Base-by-base conservation (phyloP, 1,284 basidiomycete species). In the Peniophora sp. region DNA sequence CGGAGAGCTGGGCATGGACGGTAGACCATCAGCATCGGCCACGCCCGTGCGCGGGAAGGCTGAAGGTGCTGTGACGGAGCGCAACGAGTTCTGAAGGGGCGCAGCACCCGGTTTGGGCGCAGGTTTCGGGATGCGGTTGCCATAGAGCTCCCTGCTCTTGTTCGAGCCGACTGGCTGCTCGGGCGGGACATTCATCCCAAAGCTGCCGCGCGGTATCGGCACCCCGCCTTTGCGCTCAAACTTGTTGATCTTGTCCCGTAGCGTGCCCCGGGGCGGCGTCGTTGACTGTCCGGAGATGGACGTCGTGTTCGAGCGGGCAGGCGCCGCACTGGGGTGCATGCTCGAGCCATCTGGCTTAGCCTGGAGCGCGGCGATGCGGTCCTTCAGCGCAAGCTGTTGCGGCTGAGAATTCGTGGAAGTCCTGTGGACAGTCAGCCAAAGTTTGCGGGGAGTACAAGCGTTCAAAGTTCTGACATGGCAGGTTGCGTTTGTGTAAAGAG, bases 151-250 rank as follows among this genome's bases (percentile, higher is more conserved):
- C 41, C 79, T 73, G 58, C 73, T 75, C 59, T 69, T 75, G 39
- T 68, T 61, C 32, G 71, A 68, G 11, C 65, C 65, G 49, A 70
- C 71, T 48, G 76, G 78, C 39, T 71, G 65, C 36, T 66, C 61
- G 16, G 78, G 78, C 5, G 82, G 81, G 5, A 77, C 77, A n/a
- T 82, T 82, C 56, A 86, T 67, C 12, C 77, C 85, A 63, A 89
- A 88, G 54, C 82, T 80, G 5, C 82, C 81, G 48, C 83, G 72
- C n/a, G 86, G 87, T 41, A 79, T 78, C 19, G 86, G 85, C 1
- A 83, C 71, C 17, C 80, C 83, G 46, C 87, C 87, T 61, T 86
- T 83, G 65, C 74, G 73, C 67, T 89, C 87, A 54, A 89, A 89
- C 57, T 75, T 80, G 32, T 86, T 85, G 56, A 89, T 89, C 68